A percentile compares a stretch with the other conserved stretches of the same genome.
Evolutionary conservation across 805 yeast species (phyloP).

Genomic region (Candida jianshihensis): DNA sequence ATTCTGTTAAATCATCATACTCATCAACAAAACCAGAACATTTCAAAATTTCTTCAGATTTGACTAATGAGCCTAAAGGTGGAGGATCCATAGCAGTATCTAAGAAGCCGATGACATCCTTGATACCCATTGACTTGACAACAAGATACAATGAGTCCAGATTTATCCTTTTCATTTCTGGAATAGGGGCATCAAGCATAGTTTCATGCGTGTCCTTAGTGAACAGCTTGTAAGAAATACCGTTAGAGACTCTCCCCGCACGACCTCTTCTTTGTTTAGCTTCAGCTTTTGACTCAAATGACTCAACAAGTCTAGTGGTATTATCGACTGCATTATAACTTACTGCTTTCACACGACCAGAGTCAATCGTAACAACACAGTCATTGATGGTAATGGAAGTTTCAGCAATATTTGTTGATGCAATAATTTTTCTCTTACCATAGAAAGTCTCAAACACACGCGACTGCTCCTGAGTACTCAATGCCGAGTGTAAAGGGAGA

Average conservation of each 20-base stretch:
- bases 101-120: conserved; percentile 63
- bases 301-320: conserved; percentile 65
- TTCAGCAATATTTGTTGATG: conserved; percentile 91
- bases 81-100: conserved; percentile 82
- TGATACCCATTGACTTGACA: conserved; percentile 85
- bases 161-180: conserved; percentile 82
- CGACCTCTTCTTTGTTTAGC: conserved; percentile 90
- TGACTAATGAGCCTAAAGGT: conserved; percentile 28
- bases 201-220: conserved; percentile 51
- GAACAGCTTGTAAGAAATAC: conserved; percentile 75
- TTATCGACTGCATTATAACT: conserved; percentile 62
- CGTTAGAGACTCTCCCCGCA: conserved; percentile 91
- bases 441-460: conserved; percentile 59
- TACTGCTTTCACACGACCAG: conserved; percentile 78
- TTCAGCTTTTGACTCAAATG: conserved; percentile 89
- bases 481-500: conserved; percentile 84
- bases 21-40: conserved; percentile 68
- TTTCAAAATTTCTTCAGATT: conserved; percentile 40
- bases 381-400: conserved; percentile 96
- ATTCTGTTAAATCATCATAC: conserved; percentile 50
- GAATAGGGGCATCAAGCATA: conserved; percentile 72
- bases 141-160: conserved; percentile 76
- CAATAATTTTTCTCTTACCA: conserved; percentile 68
- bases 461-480: conserved; percentile 76
- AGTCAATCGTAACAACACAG: conserved; percentile 84